phyloP scores from a whole-genome alignment of 805 yeast species.

The Candida sanyiensis region DNA sequence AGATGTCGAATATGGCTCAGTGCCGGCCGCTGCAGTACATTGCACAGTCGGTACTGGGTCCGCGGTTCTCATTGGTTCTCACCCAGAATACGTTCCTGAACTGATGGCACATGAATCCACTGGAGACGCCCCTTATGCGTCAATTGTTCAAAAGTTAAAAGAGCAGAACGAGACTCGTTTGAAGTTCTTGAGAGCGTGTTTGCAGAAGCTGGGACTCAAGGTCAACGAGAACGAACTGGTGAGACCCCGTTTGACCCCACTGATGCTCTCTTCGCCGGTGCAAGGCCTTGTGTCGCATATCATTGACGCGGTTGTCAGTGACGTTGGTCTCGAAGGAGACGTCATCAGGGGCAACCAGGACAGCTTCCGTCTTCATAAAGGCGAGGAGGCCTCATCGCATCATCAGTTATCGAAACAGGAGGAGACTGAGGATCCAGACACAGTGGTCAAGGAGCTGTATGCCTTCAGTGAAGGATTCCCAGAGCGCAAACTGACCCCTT shows the following conservation, averaged over 20 bases:
- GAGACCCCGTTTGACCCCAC: conserved; percentile 66
- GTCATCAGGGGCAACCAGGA: conserved; percentile 50
- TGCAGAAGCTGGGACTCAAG: conserved; percentile 57
- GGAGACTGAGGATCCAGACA: conserved; percentile 48
- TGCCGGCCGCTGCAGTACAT: conserved; percentile 64
- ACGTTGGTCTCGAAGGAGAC: conserved; percentile 35
- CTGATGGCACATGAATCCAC: conserved; percentile 32
- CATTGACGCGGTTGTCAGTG: conserved; percentile 26
- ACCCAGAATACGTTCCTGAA: conserved; percentile 77
- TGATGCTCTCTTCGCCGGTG: conserved; percentile 44
- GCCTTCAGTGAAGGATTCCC: conserved; percentile 44
- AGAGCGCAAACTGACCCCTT: conserved; percentile 53
- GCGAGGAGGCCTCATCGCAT: conserved; percentile 26
- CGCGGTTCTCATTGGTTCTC: conserved; percentile 77
- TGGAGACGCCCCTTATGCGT: conserved; percentile 24
- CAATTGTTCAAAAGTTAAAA: conserved; percentile 37
- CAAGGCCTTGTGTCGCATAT: conserved; percentile 29
- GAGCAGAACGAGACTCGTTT: conserved; percentile 43
- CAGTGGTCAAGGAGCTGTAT: conserved; percentile 50
- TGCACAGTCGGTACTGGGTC: conserved; percentile 68
- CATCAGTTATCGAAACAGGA: conserved; percentile 26
- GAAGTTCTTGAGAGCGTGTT: conserved; percentile 49
- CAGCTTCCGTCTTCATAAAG: conserved; percentile 44
- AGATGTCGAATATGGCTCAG: conserved; percentile 41
- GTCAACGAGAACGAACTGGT: conserved; percentile 50